These are phyloP conservation scores for Physaria fendleri DNA, from an alignment of 345 rosid species.

Conservation along the genomic window DNA sequence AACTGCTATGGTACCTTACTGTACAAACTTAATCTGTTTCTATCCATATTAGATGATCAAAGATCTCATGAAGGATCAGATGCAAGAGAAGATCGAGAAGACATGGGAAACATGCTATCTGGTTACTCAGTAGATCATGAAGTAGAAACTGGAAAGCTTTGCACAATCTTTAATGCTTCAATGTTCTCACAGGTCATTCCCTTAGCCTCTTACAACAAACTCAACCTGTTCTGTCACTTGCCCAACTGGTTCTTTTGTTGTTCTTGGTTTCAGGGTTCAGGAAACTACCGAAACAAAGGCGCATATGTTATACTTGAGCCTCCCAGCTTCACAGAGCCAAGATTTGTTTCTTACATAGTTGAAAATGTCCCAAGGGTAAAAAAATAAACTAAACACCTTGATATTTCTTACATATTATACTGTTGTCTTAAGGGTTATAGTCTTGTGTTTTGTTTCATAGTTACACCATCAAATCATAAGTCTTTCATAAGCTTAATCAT, in stretches of 20 bases:
- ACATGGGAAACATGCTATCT: constrained; percentile 33
- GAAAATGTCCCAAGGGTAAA: constrained; percentile 33
- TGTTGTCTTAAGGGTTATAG: neutral
- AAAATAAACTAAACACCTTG: neutral
- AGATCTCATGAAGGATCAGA: constrained; percentile 44
- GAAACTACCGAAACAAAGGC: constrained; percentile 33
- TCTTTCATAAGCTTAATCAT: too few species aligned
- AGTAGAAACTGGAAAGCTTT: too few species aligned
- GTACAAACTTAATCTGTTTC: neutral
- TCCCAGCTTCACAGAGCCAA: constrained; percentile 33
- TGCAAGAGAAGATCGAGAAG: constrained; percentile 34
- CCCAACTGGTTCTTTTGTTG: neutral
- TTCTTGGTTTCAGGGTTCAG: constrained; percentile 23
- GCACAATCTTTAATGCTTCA: too few species aligned
- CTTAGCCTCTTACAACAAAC: neutral
- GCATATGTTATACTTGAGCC: constrained; percentile 42
- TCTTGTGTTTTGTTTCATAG: constrained; percentile 12
- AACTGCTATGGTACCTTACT: too few species aligned
- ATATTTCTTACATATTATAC: neutral
- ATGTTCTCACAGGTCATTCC: too few species aligned
- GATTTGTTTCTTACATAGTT: constrained; percentile 34
- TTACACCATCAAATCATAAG: constrained; percentile 14
- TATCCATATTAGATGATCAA: constrained; percentile 32
- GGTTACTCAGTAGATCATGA: too few species aligned
- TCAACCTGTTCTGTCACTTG: neutral